Evolutionary conservation across 495 filamentous ascomycete species (phyloP).

Genomic region (Trichocladium uniseriatum): DNA sequence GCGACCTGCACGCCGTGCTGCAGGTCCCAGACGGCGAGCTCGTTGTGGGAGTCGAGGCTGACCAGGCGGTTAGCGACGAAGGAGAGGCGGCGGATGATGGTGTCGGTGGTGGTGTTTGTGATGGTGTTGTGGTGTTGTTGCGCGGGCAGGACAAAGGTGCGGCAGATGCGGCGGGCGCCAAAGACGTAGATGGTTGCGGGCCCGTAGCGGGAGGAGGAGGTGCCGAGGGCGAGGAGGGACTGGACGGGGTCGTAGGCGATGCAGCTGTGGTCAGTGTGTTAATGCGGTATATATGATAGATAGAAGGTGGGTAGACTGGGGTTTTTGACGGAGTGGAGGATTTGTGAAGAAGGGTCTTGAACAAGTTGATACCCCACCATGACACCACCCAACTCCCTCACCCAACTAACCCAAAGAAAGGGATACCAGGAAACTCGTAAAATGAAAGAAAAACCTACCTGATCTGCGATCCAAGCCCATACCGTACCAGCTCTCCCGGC

Average conservation of each 20-base stretch:
- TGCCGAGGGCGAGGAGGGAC: conserved; percentile 88
- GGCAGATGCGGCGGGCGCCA: conserved; percentile 70
- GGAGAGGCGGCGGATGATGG: conserved; percentile 27
- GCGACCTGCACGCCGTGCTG: conserved; percentile 47
- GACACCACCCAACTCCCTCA: too few relatives aligned
- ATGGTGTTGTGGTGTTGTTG: too few relatives aligned
- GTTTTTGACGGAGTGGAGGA: too few relatives aligned
- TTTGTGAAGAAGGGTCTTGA: too few relatives aligned
- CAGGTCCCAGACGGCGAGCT: conserved; percentile 71
- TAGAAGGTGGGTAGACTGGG: too few relatives aligned
- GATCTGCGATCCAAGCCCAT: conserved; percentile 81
- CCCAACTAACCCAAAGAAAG: too few relatives aligned
- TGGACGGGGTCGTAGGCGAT: conserved; percentile 89
- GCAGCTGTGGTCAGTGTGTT: conserved; percentile 36
- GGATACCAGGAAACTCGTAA: too few relatives aligned
- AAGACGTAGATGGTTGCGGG: conserved; percentile 83
- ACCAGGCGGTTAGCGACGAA: conserved; percentile 64
- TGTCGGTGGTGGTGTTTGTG: not conserved
- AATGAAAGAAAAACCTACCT: too few relatives aligned
- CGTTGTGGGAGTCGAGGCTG: conserved; percentile 73
- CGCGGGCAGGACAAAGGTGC: conserved; percentile 41
- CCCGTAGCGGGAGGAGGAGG: conserved; percentile 68
- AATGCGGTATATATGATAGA: not conserved
- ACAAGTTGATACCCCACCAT: too few relatives aligned
- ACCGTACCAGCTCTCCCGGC: conserved; percentile 75